A percentile compares a stretch with the other conserved stretches of the same genome.
Conservation (phyloP, 164 flowering plant genomes). For the Sextonia rubra region DNA sequence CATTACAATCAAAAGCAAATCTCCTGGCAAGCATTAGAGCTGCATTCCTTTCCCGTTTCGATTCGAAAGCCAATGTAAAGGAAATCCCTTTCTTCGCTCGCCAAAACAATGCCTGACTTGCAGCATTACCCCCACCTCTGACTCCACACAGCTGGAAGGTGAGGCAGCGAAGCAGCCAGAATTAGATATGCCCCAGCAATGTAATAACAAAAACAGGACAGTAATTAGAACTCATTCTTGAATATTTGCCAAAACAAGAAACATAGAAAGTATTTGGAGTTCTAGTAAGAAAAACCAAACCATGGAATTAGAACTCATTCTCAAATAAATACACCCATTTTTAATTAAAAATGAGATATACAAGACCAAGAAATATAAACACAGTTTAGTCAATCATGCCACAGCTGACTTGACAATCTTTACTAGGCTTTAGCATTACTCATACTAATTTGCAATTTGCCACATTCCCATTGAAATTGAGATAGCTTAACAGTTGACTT, state of each 20-base stretch:
- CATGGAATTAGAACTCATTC: background rate
- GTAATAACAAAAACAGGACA: background rate
- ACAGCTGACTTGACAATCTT: too few relatives aligned
- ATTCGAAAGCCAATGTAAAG: constrained; percentile 81
- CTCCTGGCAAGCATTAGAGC: constrained; percentile 87
- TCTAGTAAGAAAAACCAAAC: background rate
- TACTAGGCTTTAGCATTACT: too few relatives aligned
- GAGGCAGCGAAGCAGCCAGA: background rate
- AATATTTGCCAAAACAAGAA: background rate
- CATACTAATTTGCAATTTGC: too few relatives aligned
- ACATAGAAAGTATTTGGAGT: background rate
- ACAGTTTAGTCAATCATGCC: too few relatives aligned
- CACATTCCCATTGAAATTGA: too few relatives aligned
- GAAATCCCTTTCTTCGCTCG: constrained; percentile 72
- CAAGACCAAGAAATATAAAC: too few relatives aligned
- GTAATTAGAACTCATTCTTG: too few relatives aligned
- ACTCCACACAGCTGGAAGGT: constrained; percentile 75
- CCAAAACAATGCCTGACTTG: constrained; percentile 91
- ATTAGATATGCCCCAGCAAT: background rate
- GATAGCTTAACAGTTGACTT: too few relatives aligned
- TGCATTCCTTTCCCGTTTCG: constrained; percentile 88
- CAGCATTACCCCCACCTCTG: constrained; percentile 94
- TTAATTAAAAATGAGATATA: too few relatives aligned
- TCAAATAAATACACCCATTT: too few relatives aligned
- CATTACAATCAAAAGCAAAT: constrained; percentile 87